phyloP scores from a whole-genome alignment of 1,139 yeast genomes.

The Taphrina flavorubra region DNA sequence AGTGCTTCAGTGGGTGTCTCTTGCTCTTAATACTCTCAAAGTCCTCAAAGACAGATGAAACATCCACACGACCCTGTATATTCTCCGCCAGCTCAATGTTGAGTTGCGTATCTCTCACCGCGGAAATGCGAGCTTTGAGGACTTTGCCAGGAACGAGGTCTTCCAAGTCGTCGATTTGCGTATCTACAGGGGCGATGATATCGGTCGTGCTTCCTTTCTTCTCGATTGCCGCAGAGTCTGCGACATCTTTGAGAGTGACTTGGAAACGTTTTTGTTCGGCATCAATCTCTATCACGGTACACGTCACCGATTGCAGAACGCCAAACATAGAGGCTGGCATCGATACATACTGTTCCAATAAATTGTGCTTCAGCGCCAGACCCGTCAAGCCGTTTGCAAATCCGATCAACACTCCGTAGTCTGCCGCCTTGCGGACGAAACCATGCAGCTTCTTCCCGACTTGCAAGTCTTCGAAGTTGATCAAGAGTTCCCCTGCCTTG shows the following conservation, averaged over 20 bases:
- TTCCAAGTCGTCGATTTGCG: constrained; percentile 55
- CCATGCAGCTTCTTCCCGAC: constrained; percentile 66
- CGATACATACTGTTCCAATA: constrained; percentile 62
- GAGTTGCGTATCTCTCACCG: constrained; percentile 75
- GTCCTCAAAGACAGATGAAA: constrained; percentile 69
- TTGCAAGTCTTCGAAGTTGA: constrained; percentile 63
- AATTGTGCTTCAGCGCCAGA: constrained; percentile 64
- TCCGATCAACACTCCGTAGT: constrained; percentile 76
- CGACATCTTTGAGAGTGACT: constrained; percentile 59
- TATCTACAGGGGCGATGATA: constrained; percentile 66
- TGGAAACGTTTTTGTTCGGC: constrained; percentile 44
- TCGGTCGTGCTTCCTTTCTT: constrained; percentile 41
- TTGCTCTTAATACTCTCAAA: constrained; percentile 64
- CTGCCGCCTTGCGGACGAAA: constrained; percentile 75
- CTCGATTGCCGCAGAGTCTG: constrained; percentile 50
- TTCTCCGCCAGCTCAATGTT: constrained; percentile 79
- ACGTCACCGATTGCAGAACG: constrained; percentile 54
- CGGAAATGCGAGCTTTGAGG: constrained; percentile 66
- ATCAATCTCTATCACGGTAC: constrained; percentile 41
- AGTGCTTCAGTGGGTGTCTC: constrained; percentile 65
- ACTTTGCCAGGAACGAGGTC: constrained; percentile 67
- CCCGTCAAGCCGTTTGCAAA: constrained; percentile 85
- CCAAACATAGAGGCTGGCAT: constrained; percentile 65
- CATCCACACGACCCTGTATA: constrained; percentile 78
- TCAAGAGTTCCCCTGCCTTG: constrained; percentile 61